These are phyloP conservation scores for Calonectria naviculata DNA, from an alignment of 2,329 filamentous ascomycete species.

Conservation along the genomic window DNA sequence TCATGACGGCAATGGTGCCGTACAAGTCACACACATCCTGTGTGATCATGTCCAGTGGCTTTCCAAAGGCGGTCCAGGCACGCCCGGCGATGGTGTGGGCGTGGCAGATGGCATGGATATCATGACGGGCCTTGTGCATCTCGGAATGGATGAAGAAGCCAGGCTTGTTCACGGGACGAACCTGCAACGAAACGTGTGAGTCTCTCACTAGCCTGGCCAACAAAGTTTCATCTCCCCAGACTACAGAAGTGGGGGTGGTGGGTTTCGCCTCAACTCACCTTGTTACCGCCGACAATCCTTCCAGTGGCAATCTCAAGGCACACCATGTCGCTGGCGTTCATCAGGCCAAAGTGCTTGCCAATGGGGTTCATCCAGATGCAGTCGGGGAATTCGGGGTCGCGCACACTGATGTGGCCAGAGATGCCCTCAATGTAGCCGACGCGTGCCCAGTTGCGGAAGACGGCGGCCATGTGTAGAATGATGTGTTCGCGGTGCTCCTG, in stretches of 20 bases:
- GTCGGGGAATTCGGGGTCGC: slow-evolving; percentile 19
- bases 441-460: slow-evolving; percentile 20
- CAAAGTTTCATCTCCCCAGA: slow-evolving; percentile 44
- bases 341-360: slow-evolving; percentile 17
- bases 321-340: slow-evolving; percentile 21
- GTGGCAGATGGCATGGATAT: slow-evolving; percentile 76
- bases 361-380: slow-evolving; percentile 25
- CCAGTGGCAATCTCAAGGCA: slow-evolving; percentile 21
- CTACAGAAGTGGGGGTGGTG: slow-evolving; percentile 47
- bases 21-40: slow-evolving; percentile 76
- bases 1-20: slow-evolving; percentile 67
- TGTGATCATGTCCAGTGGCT: slow-evolving; percentile 76
- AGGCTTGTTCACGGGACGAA: slow-evolving; percentile 71
- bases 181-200: background rate
- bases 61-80: slow-evolving; percentile 75
- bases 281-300: slow-evolving; percentile 13
- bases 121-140: slow-evolving; percentile 72
- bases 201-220: background rate
- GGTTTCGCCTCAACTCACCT: slow-evolving; percentile 4
- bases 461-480: slow-evolving; percentile 13
- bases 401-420: slow-evolving; percentile 23
- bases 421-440: slow-evolving; percentile 19
- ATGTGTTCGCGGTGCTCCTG: slow-evolving; percentile 14
- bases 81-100: slow-evolving; percentile 74
- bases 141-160: slow-evolving; percentile 78